Base-by-base conservation (phyloP, 164 flowering plant species). In the Berberis thunbergii region DNA sequence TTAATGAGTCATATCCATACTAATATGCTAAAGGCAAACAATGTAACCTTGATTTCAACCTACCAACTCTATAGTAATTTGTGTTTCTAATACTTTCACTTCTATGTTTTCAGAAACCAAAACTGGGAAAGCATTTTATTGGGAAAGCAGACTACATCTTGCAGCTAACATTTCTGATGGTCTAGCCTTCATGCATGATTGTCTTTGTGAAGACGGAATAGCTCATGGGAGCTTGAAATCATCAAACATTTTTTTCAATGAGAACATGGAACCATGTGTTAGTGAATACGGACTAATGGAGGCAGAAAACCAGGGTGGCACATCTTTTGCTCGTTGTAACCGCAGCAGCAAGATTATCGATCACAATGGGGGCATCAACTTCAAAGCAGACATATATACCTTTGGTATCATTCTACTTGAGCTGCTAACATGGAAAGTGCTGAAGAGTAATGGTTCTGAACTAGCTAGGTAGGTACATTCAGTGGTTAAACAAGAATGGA, bases 161-260 rank as follows among this genome's bases (percentile, higher is more conserved):
- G 86, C 95, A 56, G 77, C 81, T 6, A 73, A 62, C 26, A 58
- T 78, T 9, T 76, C 86, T 1, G 74, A 78, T 49, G 84, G 83
- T 6, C 49, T 86, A 65, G 81, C 83, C 7, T 80, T 61, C 75
- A 77, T 84, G 85, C 89, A 87, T 57, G 60, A 75, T 40, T 72
- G 65, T 66, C 80, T 84, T 50, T 39, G 42, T 7, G 72, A 63
- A 40, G 78, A 76, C 41, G 78, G 76, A 11, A 83, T 83, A 44
- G 70, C 78, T 44, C 95, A 86, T 69, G 87, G 91, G 1, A 87
- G 86, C 74, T 60, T 86, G 13, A 88, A 88, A 76, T 84, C 89
- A 61, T 70, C 85, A 49, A 88, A 88, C 80, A 84, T 88, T 49
- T 50, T 87, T 63, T 67, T 88, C 7, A 69, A 72, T 73, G 66